Base-by-base conservation (phyloP, 495 filamentous ascomycete genomes). In the Trichoderma parareesei region DNA sequence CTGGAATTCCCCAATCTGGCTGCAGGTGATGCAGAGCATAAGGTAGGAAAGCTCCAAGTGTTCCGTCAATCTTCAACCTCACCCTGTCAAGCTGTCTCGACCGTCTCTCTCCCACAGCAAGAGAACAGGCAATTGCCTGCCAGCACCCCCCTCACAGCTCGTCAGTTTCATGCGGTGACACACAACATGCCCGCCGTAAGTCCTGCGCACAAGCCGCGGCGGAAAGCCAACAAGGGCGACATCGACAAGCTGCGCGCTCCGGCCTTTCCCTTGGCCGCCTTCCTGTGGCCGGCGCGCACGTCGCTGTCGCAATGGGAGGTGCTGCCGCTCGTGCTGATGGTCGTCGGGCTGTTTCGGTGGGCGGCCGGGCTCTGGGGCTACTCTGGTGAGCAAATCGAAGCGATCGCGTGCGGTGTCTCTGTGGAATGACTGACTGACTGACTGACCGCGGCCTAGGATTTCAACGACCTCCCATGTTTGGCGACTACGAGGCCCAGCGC, bases 401-500 rank as follows among this genome's bases (percentile, higher is more conserved):
- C 42, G 18, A 16, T 18, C 5, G 18, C n/a, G 62, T 10, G 65
- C 38, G 35, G 4, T 57, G 53, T 57, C 37, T 57, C 27, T n/a
- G 6, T 35, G 35, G 27, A 10, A 10, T 18, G 5, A 5, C 9
- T 37, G 53, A 57, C 18, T 37, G 53, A 57, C 18, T 27, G 16
- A 16, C 62, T 27, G 43, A n/a, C 64, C 20, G 42, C 67, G 65
- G 46, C 43, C 49, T 64, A 92, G 91, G 92, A 60, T 90, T 87
- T 67, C 76, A 87, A 67, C 85, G 85, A 48, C 92, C 92, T 4
- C 94, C 94, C 16, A 93, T 97, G 87, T 87, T 95, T 69, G 94
- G 94, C 63, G 94, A 98, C 74, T 97, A 97, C 73, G 94, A 98
- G 75, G 94, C 95, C 7, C 94, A 98, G 73, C 76, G 94, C 69